These are phyloP conservation scores for Rubia peregrina DNA, from an alignment of 305 asterid species.

Conservation along the genomic window DNA sequence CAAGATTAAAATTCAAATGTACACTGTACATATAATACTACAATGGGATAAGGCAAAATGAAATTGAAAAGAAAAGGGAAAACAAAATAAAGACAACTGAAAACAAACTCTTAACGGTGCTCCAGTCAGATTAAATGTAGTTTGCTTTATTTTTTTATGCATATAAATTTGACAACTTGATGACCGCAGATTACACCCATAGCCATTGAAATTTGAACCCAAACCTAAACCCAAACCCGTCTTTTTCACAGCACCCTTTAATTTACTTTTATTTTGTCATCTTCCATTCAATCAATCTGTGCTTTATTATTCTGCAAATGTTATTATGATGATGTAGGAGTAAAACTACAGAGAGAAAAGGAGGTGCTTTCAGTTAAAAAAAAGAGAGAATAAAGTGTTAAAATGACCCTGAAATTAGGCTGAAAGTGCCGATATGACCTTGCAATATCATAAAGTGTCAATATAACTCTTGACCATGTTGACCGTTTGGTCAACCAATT, in stretches of 20 bases:
- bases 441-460: too few species aligned
- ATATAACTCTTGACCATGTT: too few species aligned
- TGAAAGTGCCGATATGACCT: too few species aligned
- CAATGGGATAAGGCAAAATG: not conserved
- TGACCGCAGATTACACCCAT: not conserved
- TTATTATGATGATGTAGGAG: not conserved
- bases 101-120: not conserved
- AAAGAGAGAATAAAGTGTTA: too few species aligned
- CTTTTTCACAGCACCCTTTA: not conserved
- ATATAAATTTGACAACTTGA: conserved; percentile 8
- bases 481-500: too few species aligned
- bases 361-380: too few species aligned
- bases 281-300: not conserved
- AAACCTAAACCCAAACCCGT: conserved; percentile 5
- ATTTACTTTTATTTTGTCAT: conserved; percentile 6
- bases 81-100: not conserved
- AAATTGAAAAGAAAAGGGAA: conserved; percentile 1
- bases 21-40: not conserved
- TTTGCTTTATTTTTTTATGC: not conserved
- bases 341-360: not conserved
- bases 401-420: too few species aligned
- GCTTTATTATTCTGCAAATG: not conserved
- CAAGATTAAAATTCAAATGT: not conserved
- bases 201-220: conserved; percentile 9
- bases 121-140: not conserved